Evolutionary conservation across 345 rosid genomes (phyloP).

Genomic region (Rhizophora mangle): DNA sequence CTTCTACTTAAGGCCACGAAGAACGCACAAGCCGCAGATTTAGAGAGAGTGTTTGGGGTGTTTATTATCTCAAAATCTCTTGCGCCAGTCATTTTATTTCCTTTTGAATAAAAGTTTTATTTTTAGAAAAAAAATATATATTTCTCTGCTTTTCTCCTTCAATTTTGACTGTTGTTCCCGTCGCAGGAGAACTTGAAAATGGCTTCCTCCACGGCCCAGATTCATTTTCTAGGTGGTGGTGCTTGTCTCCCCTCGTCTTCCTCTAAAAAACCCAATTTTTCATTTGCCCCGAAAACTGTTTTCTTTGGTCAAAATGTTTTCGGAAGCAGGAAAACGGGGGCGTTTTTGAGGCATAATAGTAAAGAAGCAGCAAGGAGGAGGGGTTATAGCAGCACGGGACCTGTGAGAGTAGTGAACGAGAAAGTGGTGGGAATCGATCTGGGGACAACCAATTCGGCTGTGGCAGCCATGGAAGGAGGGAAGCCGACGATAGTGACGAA

Average conservation of each 20-base stretch:
- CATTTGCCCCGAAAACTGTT: conserved; percentile 27
- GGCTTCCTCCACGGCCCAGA: conserved; percentile 81
- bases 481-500: conserved; percentile 94
- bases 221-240: conserved; percentile 52
- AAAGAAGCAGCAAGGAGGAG: conserved; percentile 32
- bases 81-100: no score
- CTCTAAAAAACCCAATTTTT: conserved; percentile 28
- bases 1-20: not conserved
- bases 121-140: no score
- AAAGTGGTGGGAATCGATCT: conserved; percentile 93
- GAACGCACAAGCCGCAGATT: not conserved
- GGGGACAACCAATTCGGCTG: conserved; percentile 97
- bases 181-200: conserved; percentile 12
- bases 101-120: no score
- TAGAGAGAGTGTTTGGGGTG: no score
- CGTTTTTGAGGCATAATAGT: conserved; percentile 42
- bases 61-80: not conserved
- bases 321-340: conserved; percentile 28
- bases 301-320: conserved; percentile 56
- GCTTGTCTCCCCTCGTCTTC: conserved; percentile 29
- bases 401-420: conserved; percentile 68
- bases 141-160: not conserved
- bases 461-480: conserved; percentile 99
- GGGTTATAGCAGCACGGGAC: conserved; percentile 45
- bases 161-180: no score